Percentiles rank a stretch among this genome's conserved stretches.
phyloP scores from a whole-genome alignment of 257 asterid species.

The Nicotiana noctiflora region DNA sequence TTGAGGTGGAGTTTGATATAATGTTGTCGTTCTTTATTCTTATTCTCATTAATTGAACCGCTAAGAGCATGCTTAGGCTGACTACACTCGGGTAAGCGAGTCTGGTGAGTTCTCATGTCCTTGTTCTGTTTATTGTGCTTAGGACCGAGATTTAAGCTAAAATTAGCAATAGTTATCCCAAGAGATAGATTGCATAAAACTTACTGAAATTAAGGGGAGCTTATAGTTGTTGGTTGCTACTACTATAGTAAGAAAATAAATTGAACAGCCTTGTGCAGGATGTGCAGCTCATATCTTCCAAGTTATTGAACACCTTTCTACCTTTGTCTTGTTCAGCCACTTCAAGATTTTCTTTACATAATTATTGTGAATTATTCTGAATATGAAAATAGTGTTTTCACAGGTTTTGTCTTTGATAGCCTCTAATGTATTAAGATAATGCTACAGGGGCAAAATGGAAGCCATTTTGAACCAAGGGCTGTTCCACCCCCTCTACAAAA shows the following conservation, averaged over 20 bases:
- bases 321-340: not conserved
- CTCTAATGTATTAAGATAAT: not conserved
- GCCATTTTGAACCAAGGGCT: conserved; percentile 93
- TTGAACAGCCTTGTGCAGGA: not conserved
- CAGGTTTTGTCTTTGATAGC: not conserved
- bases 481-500: conserved; percentile 90
- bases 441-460: conserved; percentile 91
- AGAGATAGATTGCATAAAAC: no score
- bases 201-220: no score
- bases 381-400: not conserved
- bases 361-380: not conserved
- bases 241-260: not conserved
- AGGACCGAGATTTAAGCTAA: no score
- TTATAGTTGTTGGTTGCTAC: not conserved
- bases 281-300: not conserved
- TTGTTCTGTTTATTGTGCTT: no score
- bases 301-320: not conserved
- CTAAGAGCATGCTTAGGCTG: no score
- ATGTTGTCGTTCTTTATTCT: no score
- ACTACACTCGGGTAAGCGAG: no score
- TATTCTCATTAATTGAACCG: no score
- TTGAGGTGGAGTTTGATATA: no score
- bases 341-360: not conserved
- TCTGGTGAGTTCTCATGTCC: no score
- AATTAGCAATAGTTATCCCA: no score